These are phyloP conservation scores for Mycena polygramma DNA, from an alignment of 768 basidiomycete species.

Conservation along the genomic window DNA sequence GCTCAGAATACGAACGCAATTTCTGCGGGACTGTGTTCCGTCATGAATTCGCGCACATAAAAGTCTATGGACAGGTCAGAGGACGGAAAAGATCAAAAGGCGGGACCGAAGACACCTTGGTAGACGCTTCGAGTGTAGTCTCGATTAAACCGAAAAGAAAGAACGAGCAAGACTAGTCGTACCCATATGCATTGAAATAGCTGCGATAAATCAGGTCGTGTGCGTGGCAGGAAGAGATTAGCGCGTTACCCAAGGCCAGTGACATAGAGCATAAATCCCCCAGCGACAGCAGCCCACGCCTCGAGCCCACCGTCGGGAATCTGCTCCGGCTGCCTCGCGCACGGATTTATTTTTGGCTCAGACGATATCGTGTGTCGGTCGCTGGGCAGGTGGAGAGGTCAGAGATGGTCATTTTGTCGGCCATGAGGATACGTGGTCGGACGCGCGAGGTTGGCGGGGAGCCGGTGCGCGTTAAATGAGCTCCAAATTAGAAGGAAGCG, in stretches of 20 bases:
- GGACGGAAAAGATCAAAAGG: not conserved
- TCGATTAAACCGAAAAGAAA: constrained; percentile 16
- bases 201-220: constrained; percentile 3
- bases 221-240: not conserved
- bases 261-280: constrained; percentile 28
- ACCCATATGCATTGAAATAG: constrained; percentile 36
- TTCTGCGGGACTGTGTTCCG: constrained; percentile 18
- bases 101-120: constrained; percentile 15
- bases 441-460: constrained; percentile 13
- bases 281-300: constrained; percentile 27
- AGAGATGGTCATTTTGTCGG: constrained; percentile 17
- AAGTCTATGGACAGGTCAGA: constrained; percentile 19
- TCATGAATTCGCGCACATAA: constrained; percentile 31
- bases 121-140: constrained; percentile 25
- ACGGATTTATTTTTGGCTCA: not conserved
- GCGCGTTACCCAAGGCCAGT: constrained; percentile 28
- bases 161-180: not conserved
- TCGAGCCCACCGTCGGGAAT: constrained; percentile 19
- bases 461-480: constrained; percentile 21
- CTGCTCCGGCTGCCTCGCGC: not conserved
- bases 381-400: constrained; percentile 4
- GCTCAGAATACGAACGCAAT: constrained; percentile 24
- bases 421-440: constrained; percentile 17
- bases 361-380: not conserved
- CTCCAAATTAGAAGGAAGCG: constrained; percentile 27